Base-by-base conservation (phyloP, 768 basidiomycete genomes). In the Amanita molliuscula region DNA sequence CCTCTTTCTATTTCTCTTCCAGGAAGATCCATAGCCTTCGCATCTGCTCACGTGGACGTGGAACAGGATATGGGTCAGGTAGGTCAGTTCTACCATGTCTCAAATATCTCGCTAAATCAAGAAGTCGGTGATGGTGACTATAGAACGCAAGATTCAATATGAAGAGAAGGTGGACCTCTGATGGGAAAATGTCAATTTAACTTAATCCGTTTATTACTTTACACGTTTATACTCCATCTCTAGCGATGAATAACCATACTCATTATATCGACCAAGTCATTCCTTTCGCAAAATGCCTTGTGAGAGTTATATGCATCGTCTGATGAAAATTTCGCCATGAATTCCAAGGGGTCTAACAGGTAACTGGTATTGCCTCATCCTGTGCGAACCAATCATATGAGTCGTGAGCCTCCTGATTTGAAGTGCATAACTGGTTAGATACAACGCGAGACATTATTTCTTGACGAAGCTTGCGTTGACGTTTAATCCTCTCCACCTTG, bases 381-480 rank as follows among this genome's bases (percentile, higher is more conserved):
- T 35, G 41, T 11, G 49, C 41, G n/a, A 43, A 35, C 49, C 49
- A 50, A 25, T 44, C 49, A 18, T 44, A 50, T 11, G 40, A 18
- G 8, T 50, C 49, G 10, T 28, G 46, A 37, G 43, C 26, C 29
- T 44, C 29, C 25, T 26, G 20, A 23, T 6, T 15, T 34, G 33
- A 29, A 26, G 6, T 6, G 15, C 31, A 2, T 9, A 21, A 26
- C 16, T 15, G 23, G 5, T 25, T 41, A 6, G 13, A 28, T 31
- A 35, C 40, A n/a, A 41, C 4, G 9, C 31, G 49, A 41, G 40
- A 16, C 29, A 35, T 20, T 42, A 20, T 48, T 29, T 50, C 41
- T 33, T 50, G 49, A 35, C 49, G 49, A 23, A 25, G 23, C 36
- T 28, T 50, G 29, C 49, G 40, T 35, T 50, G 49, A 11, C 49